These are phyloP conservation scores for Puccinia coronata DNA, from an alignment of 1,284 basidiomycete species.

Conservation along the genomic window DNA sequence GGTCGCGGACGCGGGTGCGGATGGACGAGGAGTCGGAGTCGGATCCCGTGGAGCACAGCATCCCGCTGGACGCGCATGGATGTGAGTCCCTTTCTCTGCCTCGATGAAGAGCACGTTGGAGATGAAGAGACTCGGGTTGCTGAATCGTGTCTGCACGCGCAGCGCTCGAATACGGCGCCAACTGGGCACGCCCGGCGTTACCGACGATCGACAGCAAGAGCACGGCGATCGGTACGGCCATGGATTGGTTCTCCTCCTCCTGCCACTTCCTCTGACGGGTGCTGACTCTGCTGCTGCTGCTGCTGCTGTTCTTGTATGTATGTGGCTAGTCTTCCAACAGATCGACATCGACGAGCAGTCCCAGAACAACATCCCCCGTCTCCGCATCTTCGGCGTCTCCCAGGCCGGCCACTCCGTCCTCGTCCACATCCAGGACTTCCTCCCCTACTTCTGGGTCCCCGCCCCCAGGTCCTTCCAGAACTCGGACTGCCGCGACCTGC, in stretches of 20 bases:
- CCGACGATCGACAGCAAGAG: slow-evolving; percentile 65
- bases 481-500: slow-evolving; percentile 69
- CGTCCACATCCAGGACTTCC: slow-evolving; percentile 74
- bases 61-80: not conserved
- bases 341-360: slow-evolving; percentile 81
- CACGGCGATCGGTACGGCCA: slow-evolving; percentile 69
- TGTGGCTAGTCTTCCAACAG: slow-evolving; percentile 73
- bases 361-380: slow-evolving; percentile 64
- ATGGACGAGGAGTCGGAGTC: slow-evolving; percentile 20
- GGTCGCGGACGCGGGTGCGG: slow-evolving; percentile 35
- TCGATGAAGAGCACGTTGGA: no score
- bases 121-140: no score
- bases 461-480: slow-evolving; percentile 77
- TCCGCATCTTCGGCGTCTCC: slow-evolving; percentile 86
- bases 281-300: no score
- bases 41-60: not conserved
- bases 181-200: slow-evolving; percentile 74
- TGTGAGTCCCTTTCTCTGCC: slow-evolving; percentile 10
- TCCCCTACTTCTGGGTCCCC: slow-evolving; percentile 87
- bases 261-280: no score
- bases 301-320: no score
- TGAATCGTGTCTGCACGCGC: slow-evolving; percentile 30
- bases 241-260: no score
- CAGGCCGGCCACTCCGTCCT: slow-evolving; percentile 84
- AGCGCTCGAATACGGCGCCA: slow-evolving; percentile 58